A percentile compares a stretch with the other conserved stretches of the same genome.
These are phyloP conservation scores for Alternaria sp. DNA, from an alignment of 2,329 filamentous ascomycete species.

Conservation along the genomic window DNA sequence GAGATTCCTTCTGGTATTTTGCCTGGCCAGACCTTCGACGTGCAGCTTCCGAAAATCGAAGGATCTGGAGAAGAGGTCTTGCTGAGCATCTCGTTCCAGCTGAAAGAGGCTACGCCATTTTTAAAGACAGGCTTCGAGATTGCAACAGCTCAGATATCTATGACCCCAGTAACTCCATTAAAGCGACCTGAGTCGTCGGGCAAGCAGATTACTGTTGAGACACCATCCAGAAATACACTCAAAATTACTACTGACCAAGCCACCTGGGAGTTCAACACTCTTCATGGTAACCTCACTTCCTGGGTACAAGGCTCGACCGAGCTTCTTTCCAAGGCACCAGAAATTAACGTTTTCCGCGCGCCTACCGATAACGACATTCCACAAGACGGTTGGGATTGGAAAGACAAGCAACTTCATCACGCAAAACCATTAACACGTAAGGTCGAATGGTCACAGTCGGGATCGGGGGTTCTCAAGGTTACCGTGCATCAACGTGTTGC, in stretches of 20 bases:
- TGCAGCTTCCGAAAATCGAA: constrained; percentile 35
- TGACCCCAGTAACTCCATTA: constrained; percentile 24
- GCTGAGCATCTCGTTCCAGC: constrained; percentile 42
- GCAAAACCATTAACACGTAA: constrained; percentile 40
- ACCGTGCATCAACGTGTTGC: constrained; percentile 61
- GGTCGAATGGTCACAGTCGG: constrained; percentile 49
- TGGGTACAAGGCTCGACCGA: constrained; percentile 43
- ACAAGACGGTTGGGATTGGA: constrained; percentile 66
- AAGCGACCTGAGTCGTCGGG: constrained; percentile 48
- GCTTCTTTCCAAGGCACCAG: constrained; percentile 45
- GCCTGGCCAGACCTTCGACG: constrained; percentile 38
- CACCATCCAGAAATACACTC: constrained; percentile 30
- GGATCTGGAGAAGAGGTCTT: constrained; percentile 26
- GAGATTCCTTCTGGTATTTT: constrained; percentile 38
- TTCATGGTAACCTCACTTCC: constrained; percentile 61
- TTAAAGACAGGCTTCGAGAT: constrained; percentile 49
- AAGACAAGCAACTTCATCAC: constrained; percentile 45
- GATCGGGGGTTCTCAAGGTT: constrained; percentile 44
- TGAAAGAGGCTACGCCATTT: constrained; percentile 46
- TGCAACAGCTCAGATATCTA: constrained; percentile 46
- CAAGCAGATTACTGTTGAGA: constrained; percentile 51
- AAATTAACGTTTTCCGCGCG: constrained; percentile 68
- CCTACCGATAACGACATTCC: constrained; percentile 71
- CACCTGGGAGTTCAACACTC: constrained; percentile 60
- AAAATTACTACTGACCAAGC: constrained; percentile 37